phyloP scores from a whole-genome alignment of 768 basidiomycete species.

The Trametes cubensis region DNA sequence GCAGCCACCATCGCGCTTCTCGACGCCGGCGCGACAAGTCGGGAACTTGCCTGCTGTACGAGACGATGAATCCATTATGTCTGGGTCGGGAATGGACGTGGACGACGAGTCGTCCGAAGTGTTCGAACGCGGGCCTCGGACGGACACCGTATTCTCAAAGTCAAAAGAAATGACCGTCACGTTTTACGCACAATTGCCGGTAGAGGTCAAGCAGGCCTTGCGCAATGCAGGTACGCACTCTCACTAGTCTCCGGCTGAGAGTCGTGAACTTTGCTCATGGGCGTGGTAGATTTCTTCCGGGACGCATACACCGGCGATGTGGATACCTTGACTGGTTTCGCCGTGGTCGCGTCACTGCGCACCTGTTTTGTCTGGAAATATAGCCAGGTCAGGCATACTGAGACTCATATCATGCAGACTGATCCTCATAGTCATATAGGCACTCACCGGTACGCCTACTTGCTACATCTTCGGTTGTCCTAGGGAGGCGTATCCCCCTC shows the following conservation, averaged over 20 bases:
- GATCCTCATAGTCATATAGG: slow-evolving; percentile 35
- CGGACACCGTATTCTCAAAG: slow-evolving; percentile 61
- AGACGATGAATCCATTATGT: slow-evolving; percentile 44
- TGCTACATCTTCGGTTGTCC: slow-evolving; percentile 85
- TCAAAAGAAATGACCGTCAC: slow-evolving; percentile 69
- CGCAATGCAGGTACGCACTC: slow-evolving; percentile 62
- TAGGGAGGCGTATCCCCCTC: slow-evolving; percentile 44
- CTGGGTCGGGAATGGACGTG: slow-evolving; percentile 58
- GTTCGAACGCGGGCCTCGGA: slow-evolving; percentile 40
- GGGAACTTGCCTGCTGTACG: slow-evolving; percentile 25
- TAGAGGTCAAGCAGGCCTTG: slow-evolving; percentile 74
- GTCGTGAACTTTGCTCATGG: slow-evolving; percentile 3
- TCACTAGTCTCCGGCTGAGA: neutral
- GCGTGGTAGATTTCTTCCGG: slow-evolving; percentile 59
- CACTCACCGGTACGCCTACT: slow-evolving; percentile 71
- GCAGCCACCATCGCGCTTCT: slow-evolving; percentile 44
- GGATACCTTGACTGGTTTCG: slow-evolving; percentile 72
- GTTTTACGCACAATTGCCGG: slow-evolving; percentile 70
- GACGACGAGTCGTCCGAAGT: slow-evolving; percentile 51
- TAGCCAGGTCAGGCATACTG: slow-evolving; percentile 51
- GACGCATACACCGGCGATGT: slow-evolving; percentile 72
- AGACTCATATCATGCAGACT: neutral
- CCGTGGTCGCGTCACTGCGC: slow-evolving; percentile 67
- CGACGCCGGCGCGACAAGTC: slow-evolving; percentile 38
- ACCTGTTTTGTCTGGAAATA: slow-evolving; percentile 88